Evolutionary conservation across 2,329 filamentous ascomycete genomes (phyloP), one percentile per base, ranked within the genome.

Genomic region (Pestalotiopsis sp.): DNA sequence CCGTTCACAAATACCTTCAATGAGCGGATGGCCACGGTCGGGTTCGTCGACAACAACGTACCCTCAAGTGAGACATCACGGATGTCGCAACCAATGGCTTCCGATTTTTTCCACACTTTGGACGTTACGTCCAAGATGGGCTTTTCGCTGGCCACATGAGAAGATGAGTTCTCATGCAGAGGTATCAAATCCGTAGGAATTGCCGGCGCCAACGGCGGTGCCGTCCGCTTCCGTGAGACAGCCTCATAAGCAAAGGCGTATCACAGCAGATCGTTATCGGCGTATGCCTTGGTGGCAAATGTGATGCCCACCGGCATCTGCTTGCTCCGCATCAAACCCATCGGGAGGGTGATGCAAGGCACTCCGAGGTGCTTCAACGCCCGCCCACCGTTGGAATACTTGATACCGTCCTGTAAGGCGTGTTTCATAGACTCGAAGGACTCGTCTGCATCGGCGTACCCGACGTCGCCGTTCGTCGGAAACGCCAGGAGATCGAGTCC

Each of bases 181-280:
- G 1, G 45, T 6, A 63, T 63, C 11, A 38, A 20, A n/a, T 63
- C 61, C 11, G 61, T 41, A 17, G 36, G 31, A 2, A 63, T n/a
- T 2, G 61, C 14, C 4, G 61, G 61, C 4, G 61, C n/a, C 38
- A 63, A 41, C 12, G 31, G 61, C 61, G 61, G 61, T 7, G 61
- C 11, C 3, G 38, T 41, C 4, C 61, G 27, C 12, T 38, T 2
- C 13, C 1, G 2, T 0, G 61, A 38, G 6, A 14, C 7, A 17
- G 17, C 4, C 38, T 63, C 61, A 14, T 63, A 63, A 12, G 61
- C 36, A n/a, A n/a, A 63, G 13, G 61, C 61, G 17, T 63, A 63
- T n/a, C 38, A 14, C 11, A 63, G 20, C 17, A 63, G 1, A 20
- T 63, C 61, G 14, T 36, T 23, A 2, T 63, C 61, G 12, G 17